Evolutionary conservation across 192 early-diverging fungal genomes (phyloP).

Genomic region (Rhizophagus clarus): DNA sequence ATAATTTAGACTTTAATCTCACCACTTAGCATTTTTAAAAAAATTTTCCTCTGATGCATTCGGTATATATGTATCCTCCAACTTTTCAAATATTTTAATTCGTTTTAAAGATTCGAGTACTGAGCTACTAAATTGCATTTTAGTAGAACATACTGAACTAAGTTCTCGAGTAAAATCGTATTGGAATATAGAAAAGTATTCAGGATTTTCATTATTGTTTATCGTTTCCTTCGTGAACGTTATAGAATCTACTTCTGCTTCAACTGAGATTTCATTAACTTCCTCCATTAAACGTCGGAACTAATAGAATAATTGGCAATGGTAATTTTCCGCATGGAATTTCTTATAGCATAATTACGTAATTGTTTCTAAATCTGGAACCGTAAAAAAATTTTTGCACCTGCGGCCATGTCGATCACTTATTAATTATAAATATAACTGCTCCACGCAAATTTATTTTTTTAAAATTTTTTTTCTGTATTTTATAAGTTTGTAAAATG

Average conservation of each 20-base stretch:
- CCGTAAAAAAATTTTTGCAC: too few species aligned
- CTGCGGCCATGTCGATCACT: too few species aligned
- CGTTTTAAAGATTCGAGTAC: slow-evolving; percentile 8
- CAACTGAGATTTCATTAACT: neutral
- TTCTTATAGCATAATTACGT: too few species aligned
- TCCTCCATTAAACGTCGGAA: neutral
- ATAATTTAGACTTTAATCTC: neutral
- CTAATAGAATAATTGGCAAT: too few species aligned
- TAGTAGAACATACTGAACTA: slow-evolving; percentile 10
- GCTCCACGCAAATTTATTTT: too few species aligned
- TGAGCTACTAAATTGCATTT: slow-evolving; percentile 11
- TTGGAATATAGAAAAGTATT: neutral
- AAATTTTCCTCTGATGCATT: slow-evolving; percentile 55
- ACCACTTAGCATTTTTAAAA: slow-evolving; percentile 67
- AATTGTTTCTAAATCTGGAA: too few species aligned
- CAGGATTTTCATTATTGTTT: neutral
- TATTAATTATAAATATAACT: too few species aligned
- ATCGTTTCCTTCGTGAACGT: neutral
- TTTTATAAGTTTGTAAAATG: neutral
- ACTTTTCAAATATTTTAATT: neutral
- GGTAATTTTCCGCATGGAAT: too few species aligned
- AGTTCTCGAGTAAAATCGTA: slow-evolving; percentile 25
- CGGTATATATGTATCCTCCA: slow-evolving; percentile 31
- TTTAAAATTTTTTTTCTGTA: too few species aligned
- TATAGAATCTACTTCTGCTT: neutral